Percentiles rank a stretch among this genome's conserved stretches.
Evolutionary conservation across 352 stramenopile species (phyloP).

Genomic region (Phytopythium montanum): DNA sequence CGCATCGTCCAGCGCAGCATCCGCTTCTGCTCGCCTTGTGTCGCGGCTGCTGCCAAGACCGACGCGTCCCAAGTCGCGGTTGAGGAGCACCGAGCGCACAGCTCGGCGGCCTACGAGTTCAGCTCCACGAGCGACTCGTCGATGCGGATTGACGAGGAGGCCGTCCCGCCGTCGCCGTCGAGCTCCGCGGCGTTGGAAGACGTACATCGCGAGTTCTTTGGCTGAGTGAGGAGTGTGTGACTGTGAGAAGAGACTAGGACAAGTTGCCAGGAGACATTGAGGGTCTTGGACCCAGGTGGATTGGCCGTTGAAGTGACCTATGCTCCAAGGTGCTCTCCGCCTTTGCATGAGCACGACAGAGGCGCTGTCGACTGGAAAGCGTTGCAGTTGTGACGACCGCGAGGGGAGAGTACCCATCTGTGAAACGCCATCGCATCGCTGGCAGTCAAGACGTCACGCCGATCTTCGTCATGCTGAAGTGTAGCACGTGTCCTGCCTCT

Average conservation of each 20-base stretch:
- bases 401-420: no score
- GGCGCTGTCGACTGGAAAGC: no score
- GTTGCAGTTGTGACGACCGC: no score
- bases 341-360: no score
- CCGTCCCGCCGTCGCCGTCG: conserved; percentile 13
- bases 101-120: conserved; percentile 15
- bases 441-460: no score
- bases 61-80: conserved; percentile 22
- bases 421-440: no score
- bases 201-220: conserved; percentile 23
- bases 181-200: conserved; percentile 20
- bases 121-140: conserved; percentile 10
- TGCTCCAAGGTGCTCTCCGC: no score
- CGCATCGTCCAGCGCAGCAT: conserved; percentile 17
- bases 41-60: conserved; percentile 12
- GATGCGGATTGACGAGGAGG: conserved; percentile 10
- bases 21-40: conserved; percentile 25
- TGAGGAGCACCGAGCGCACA: conserved; percentile 16
- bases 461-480: no score
- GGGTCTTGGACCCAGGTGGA: no score
- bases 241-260: no score
- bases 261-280: background rate
- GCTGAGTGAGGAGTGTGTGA: background rate
- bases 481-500: background rate
- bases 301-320: no score